Evolutionary conservation across 2,329 filamentous ascomycete genomes (phyloP).

Genomic region (Hypoxylon sp.): DNA sequence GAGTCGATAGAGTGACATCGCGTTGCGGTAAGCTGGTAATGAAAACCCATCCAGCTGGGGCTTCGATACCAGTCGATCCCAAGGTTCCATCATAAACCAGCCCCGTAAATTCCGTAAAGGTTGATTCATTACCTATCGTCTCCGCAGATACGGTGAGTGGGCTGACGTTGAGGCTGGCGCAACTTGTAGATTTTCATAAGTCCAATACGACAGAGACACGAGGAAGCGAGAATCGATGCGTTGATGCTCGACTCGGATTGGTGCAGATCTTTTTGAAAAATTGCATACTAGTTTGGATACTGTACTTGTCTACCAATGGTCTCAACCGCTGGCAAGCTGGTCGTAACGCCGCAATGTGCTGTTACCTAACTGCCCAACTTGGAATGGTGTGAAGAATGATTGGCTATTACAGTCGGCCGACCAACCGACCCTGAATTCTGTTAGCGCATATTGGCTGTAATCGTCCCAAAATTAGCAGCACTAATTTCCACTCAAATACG

Average conservation of each 20-base stretch:
- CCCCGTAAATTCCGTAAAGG: constrained; percentile 38
- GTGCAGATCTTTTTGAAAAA: constrained; percentile 31
- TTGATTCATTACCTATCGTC: constrained; percentile 39
- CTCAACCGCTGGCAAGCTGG: constrained; percentile 26
- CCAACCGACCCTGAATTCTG: constrained; percentile 17
- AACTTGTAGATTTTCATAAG: constrained; percentile 29
- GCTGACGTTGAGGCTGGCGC: constrained; percentile 46
- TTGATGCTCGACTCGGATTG: constrained; percentile 35
- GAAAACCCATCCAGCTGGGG: constrained; percentile 25
- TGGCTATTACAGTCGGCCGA: constrained; percentile 26
- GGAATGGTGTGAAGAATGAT: constrained; percentile 37
- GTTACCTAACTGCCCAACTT: constrained; percentile 34
- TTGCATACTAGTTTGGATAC: constrained; percentile 21
- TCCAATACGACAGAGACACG: constrained; percentile 43
- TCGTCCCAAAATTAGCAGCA: constrained; percentile 40
- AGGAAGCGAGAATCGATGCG: constrained; percentile 29
- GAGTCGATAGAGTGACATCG: constrained; percentile 33
- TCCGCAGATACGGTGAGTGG: constrained; percentile 30
- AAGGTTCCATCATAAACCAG: constrained; percentile 36
- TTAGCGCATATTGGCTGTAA: constrained; percentile 34
- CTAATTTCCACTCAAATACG: constrained; percentile 44
- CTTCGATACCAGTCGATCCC: constrained; percentile 40
- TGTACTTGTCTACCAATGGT: constrained; percentile 33
- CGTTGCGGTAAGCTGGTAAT: constrained; percentile 26
- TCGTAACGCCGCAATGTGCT: constrained; percentile 34